Conservation (phyloP, 495 filamentous ascomycete genomes). For the Xylaria acuta region DNA sequence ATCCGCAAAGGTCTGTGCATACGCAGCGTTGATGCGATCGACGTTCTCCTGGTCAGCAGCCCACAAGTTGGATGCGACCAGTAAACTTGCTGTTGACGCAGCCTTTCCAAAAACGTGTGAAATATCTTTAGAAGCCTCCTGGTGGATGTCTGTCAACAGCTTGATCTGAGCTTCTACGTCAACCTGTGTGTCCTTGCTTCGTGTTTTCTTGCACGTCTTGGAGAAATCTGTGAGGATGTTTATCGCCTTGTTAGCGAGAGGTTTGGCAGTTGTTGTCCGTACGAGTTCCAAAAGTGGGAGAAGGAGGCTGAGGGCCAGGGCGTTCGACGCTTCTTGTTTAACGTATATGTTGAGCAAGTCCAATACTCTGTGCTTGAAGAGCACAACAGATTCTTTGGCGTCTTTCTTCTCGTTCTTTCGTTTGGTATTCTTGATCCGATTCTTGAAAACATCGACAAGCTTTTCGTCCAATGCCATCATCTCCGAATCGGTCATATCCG, state of each 20-base stretch:
- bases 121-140: slow-evolving; percentile 68
- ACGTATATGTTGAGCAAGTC: slow-evolving; percentile 87
- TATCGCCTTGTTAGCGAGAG: slow-evolving; percentile 74
- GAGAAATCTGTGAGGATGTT: slow-evolving; percentile 71
- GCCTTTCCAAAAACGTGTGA: slow-evolving; percentile 57
- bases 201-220: slow-evolving; percentile 68
- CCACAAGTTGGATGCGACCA: slow-evolving; percentile 53
- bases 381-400: slow-evolving; percentile 85
- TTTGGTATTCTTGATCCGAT: slow-evolving; percentile 59
- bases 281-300: slow-evolving; percentile 61
- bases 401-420: slow-evolving; percentile 84
- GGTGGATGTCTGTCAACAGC: slow-evolving; percentile 71
- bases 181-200: slow-evolving; percentile 41
- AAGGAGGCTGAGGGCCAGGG: slow-evolving; percentile 70
- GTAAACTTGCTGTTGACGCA: slow-evolving; percentile 55
- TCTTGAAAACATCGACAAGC: slow-evolving; percentile 81
- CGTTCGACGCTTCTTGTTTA: slow-evolving; percentile 73
- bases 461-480: slow-evolving; percentile 90
- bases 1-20: slow-evolving; percentile 51
- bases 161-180: slow-evolving; percentile 52
- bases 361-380: slow-evolving; percentile 93
- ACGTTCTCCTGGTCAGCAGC: slow-evolving; percentile 40
- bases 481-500: slow-evolving; percentile 91
- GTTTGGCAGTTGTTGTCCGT: slow-evolving; percentile 67
- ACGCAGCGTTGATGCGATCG: slow-evolving; percentile 44